Percentiles rank a stretch among this genome's conserved stretches.
phyloP scores from a whole-genome alignment of 257 asterid species.

The Nicotiana knightiana region DNA sequence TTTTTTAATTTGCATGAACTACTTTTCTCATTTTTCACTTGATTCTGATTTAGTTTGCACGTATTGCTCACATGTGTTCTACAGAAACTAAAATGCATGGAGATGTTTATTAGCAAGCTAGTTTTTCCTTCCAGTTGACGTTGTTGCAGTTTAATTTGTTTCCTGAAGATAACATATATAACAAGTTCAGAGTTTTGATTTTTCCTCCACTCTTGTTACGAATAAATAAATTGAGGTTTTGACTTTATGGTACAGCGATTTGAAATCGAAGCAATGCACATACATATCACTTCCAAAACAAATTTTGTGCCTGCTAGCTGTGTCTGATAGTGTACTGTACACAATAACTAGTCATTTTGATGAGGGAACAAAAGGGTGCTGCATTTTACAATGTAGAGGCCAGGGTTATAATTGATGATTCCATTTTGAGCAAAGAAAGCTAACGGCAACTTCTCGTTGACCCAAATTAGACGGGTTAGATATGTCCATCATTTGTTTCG shows the following conservation, averaged over 20 bases:
- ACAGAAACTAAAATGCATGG: background rate
- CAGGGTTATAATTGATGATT: background rate
- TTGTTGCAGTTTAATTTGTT: background rate
- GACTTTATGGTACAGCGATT: background rate
- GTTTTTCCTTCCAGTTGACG: background rate
- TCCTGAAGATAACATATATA: background rate
- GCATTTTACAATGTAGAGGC: too few species aligned
- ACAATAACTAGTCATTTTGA: background rate
- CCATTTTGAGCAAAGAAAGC: background rate
- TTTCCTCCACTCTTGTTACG: background rate
- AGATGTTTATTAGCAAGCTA: background rate
- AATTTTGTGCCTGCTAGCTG: background rate
- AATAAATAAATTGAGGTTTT: background rate
- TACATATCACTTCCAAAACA: background rate
- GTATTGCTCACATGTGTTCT: background rate
- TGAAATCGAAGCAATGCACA: background rate
- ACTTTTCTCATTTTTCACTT: background rate
- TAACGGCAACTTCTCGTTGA: background rate
- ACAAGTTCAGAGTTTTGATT: background rate
- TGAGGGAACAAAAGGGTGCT: too few species aligned
- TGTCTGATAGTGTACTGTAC: background rate
- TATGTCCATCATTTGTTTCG: background rate
- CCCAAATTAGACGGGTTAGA: constrained; percentile 6
- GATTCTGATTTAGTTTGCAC: background rate
- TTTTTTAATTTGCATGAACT: background rate